These are phyloP conservation scores for Verticillium nubilum DNA, from an alignment of 2,329 filamentous ascomycete genomes.

Conservation along the genomic window DNA sequence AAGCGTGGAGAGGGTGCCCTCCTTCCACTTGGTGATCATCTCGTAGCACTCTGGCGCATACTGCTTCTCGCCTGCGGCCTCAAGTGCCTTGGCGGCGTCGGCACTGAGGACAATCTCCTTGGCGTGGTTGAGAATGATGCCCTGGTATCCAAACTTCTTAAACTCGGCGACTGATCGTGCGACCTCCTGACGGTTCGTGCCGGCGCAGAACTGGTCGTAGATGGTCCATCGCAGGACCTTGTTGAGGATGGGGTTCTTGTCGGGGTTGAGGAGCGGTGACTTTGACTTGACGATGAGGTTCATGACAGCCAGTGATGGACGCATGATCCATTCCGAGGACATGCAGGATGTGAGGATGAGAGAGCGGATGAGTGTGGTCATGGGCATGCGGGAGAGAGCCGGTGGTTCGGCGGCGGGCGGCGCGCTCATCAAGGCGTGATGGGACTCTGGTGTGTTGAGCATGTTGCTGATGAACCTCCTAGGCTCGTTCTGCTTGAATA, in stretches of 20 bases:
- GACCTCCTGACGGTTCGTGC: slow-evolving; percentile 41
- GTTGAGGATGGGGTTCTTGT: slow-evolving; percentile 43
- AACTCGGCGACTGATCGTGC: slow-evolving; percentile 34
- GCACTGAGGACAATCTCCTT: slow-evolving; percentile 35
- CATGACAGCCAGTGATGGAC: slow-evolving; percentile 18
- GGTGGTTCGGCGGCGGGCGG: background rate
- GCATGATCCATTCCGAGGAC: slow-evolving; percentile 16
- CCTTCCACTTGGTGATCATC: slow-evolving; percentile 30
- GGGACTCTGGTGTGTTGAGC: background rate
- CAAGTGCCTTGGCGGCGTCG: slow-evolving; percentile 15
- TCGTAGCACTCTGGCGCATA: slow-evolving; percentile 14
- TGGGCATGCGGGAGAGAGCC: slow-evolving; percentile 14
- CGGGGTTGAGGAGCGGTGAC: slow-evolving; percentile 30
- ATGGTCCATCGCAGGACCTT: slow-evolving; percentile 44
- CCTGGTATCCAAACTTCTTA: slow-evolving; percentile 44
- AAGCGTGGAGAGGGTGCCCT: slow-evolving; percentile 23
- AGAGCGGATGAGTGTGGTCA: slow-evolving; percentile 17
- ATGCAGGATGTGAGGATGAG: slow-evolving; percentile 20
- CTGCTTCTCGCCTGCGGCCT: background rate
- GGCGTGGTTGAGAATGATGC: slow-evolving; percentile 53
- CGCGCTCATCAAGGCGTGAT: background rate
- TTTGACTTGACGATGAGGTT: slow-evolving; percentile 15
- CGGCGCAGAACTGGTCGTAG: slow-evolving; percentile 52
- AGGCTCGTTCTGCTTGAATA: background rate
- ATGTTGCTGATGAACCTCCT: background rate